Percentiles rank a stretch among this genome's conserved stretches.
Evolutionary conservation across 257 asterid species (phyloP).

Genomic region (Scutellaria barbata): DNA sequence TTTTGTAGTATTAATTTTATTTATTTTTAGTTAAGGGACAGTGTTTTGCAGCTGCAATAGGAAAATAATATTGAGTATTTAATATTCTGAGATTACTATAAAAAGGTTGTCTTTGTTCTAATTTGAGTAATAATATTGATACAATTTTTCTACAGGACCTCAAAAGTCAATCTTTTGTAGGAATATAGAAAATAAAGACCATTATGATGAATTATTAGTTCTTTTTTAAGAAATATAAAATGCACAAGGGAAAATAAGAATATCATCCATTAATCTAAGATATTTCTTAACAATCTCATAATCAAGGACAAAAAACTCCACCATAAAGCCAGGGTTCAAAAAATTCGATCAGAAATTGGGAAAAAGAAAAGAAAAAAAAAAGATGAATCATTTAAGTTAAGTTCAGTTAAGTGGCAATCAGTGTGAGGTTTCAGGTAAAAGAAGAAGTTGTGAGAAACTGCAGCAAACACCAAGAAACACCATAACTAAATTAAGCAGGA

Average conservation of each 20-base stretch:
- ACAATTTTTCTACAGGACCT: constrained; percentile 16
- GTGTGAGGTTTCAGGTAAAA: too few relatives aligned
- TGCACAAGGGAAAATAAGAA: neutral
- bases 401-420: neutral
- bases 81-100: constrained; percentile 17
- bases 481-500: neutral
- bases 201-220: neutral
- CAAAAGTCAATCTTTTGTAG: constrained; percentile 26
- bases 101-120: neutral
- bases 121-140: constrained; percentile 11
- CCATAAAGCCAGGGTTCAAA: neutral
- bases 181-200: constrained; percentile 24
- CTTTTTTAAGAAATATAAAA: neutral
- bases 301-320: neutral
- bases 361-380: neutral
- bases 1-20: neutral
- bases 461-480: too few relatives aligned
- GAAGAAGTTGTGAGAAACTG: too few relatives aligned
- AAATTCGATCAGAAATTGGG: neutral
- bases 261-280: neutral
- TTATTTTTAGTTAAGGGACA: neutral
- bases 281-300: too few relatives aligned
- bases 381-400: neutral
- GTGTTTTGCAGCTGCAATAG: neutral
- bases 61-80: too few relatives aligned